Base-by-base conservation (phyloP, 1,284 basidiomycete species). In the Lignosus rhinocerotis region DNA sequence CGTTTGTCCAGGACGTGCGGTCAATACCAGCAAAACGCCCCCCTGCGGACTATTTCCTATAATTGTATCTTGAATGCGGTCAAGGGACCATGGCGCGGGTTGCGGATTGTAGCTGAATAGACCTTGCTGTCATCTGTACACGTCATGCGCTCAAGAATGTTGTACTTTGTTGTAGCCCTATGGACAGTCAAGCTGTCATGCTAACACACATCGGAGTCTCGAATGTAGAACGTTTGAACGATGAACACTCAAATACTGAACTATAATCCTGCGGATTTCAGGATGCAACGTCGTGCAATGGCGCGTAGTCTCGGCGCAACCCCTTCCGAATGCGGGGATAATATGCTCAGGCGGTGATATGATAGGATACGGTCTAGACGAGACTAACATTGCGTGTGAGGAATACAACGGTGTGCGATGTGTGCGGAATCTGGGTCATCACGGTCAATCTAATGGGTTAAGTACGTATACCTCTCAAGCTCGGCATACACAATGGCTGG, bases 11-110 rank as follows among this genome's bases (percentile, higher is more conserved):
- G 83, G 93, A 94, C 63, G 89, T 93, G n/a, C 84, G 87, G 64
- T 90, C 90, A 39, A 88, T 93, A 72, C 93, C 93, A 39, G 87
- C 92, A 51, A 95, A 94, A 77, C 82, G 93, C 30, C 93, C 93
- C n/a, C 87, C 90, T 34, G 87, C 91, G 48, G 90, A 93, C 72
- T 93, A 93, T 69, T 93, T 92, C 72, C 74, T 92, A 46, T 92
- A 73, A 31, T 16, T 31, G 39, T 34, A 19, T 16, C 34, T 36
- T 36, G 3, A 16, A 36, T 16, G 36, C n/a, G 5, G 36, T 14
- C 14, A 39, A 39, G 36, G 36, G n/a, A 14, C 36, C 1, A 25
- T 25, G 25, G 25, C 25, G 25, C 25, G 25, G 25, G 4, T 25
- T 25, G 25, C 25, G 25, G 25, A 25, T 25, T 25, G 25, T 25